Percentiles rank a stretch among this genome's conserved stretches.
Conservation (phyloP, 139 green algal genomes). For the Auxenochlorella pyrenoidosa region DNA sequence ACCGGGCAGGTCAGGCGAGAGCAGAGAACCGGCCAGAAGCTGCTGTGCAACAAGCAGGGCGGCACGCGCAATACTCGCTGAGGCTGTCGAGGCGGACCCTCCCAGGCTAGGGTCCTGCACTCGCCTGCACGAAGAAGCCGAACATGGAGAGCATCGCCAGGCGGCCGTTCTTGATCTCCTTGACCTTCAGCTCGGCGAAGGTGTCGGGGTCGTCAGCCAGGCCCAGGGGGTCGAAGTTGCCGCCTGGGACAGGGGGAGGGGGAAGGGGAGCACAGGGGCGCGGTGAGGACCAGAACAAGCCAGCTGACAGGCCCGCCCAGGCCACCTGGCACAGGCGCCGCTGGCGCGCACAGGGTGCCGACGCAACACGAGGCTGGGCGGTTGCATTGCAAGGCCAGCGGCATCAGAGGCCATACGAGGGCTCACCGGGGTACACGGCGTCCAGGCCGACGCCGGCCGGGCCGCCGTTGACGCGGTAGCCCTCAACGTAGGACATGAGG, state of each 20-base stretch:
- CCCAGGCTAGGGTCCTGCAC: conserved; percentile 53
- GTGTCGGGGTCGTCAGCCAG: conserved; percentile 96
- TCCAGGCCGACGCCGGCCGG: conserved; percentile 81
- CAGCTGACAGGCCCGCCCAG: too few relatives aligned
- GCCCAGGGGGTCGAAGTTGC: conserved; percentile 88
- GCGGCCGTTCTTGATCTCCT: conserved; percentile 92
- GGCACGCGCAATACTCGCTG: too few relatives aligned
- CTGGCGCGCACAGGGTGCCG: too few relatives aligned
- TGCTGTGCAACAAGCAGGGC: too few relatives aligned
- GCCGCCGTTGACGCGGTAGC: conserved; percentile 87
- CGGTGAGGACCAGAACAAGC: too few relatives aligned
- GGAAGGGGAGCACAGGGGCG: not conserved
- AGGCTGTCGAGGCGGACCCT: too few relatives aligned
- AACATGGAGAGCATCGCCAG: conserved; percentile 92
- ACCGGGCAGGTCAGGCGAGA: too few relatives aligned
- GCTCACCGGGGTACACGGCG: conserved; percentile 63
- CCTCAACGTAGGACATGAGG: conserved; percentile 88
- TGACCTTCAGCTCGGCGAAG: conserved; percentile 83
- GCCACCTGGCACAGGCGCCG: too few relatives aligned
- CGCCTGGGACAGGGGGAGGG: not conserved
- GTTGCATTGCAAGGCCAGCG: too few relatives aligned
- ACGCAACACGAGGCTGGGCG: too few relatives aligned
- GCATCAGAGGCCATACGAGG: too few relatives aligned
- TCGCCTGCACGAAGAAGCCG: conserved; percentile 90
- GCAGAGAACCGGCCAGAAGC: too few relatives aligned